Evolutionary conservation across 805 yeast genomes (phyloP).

Genomic region (Wickerhamiella bombiphila): DNA sequence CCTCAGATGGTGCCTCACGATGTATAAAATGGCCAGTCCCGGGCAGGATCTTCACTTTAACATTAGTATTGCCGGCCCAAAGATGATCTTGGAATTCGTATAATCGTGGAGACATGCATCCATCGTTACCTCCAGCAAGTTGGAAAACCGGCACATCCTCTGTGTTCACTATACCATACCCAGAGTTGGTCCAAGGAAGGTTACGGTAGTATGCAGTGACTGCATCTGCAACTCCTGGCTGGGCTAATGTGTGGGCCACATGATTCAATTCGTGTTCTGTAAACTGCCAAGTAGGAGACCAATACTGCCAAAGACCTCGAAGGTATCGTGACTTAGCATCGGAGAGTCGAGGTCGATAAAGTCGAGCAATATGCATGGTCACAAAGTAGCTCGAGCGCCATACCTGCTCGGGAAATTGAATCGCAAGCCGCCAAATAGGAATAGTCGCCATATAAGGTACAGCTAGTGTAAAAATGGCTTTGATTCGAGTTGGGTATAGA

Average conservation of each 20-base stretch:
- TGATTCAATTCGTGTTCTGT: conserved; percentile 9
- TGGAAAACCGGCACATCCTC: conserved; percentile 10
- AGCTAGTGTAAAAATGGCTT: conserved; percentile 15
- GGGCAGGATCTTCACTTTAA: conserved; percentile 10
- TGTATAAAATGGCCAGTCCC: conserved; percentile 21
- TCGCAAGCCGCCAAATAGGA: conserved; percentile 3
- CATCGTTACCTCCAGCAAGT: conserved; percentile 17
- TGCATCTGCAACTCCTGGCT: conserved; percentile 16
- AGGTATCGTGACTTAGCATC: conserved; percentile 8
- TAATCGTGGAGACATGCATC: conserved; percentile 14
- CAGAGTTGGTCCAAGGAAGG: conserved; percentile 1
- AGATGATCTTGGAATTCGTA: conserved; percentile 8
- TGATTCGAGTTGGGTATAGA: conserved; percentile 13
- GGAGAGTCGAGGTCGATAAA: conserved; percentile 12
- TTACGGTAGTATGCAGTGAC: conserved; percentile 20
- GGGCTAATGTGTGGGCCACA: conserved; percentile 13
- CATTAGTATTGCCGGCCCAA: conserved; percentile 4
- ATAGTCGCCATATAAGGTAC: conserved; percentile 16
- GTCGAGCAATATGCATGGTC: conserved; percentile 17
- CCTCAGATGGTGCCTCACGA: conserved; percentile 17
- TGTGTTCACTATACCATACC: conserved; percentile 12
- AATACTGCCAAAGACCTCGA: conserved; percentile 15
- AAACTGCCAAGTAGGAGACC: conserved; percentile 19
- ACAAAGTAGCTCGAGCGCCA: conserved; percentile 19
- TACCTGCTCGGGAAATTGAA: conserved; percentile 14